Conservation (phyloP, 2,329 filamentous ascomycete genomes). For the Monascus ruber region DNA sequence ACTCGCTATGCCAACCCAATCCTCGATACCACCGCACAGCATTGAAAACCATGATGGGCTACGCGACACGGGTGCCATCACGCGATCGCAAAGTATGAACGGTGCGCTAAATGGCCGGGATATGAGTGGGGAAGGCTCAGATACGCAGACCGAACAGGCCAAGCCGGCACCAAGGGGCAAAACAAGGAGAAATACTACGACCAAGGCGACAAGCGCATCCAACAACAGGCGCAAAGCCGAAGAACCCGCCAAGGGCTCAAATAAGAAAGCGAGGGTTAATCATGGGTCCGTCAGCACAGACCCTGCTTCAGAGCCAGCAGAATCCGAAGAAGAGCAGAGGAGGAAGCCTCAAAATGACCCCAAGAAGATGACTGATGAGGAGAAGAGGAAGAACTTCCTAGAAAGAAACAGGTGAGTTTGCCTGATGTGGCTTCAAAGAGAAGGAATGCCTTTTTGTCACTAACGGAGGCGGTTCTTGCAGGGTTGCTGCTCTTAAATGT, state of each 20-base stretch:
- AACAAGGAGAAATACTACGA: conserved; percentile 52
- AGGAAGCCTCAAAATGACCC: conserved; percentile 44
- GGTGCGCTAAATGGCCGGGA: conserved; percentile 53
- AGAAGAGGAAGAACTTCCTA: conserved; percentile 96
- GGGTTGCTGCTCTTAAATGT: conserved; percentile 92
- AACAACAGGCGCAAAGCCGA: conserved; percentile 70
- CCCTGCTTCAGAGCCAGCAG: conserved; percentile 34
- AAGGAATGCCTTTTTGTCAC: neutral
- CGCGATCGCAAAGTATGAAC: conserved; percentile 30
- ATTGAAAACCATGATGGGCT: conserved; percentile 45
- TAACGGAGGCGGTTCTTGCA: conserved; percentile 26
- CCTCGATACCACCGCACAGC: conserved; percentile 40
- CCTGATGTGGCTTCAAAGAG: neutral
- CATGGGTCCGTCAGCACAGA: conserved; percentile 30
- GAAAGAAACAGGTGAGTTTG: conserved; percentile 77
- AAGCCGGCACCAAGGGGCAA: conserved; percentile 56
- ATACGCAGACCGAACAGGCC: conserved; percentile 57
- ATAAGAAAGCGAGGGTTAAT: conserved; percentile 62
- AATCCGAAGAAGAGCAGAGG: conserved; percentile 35
- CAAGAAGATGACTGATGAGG: conserved; percentile 93
- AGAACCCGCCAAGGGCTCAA: conserved; percentile 56
- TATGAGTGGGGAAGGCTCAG: conserved; percentile 57
- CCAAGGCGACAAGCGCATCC: conserved; percentile 35
- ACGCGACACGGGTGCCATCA: conserved; percentile 24
- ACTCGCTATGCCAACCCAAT: conserved; percentile 38